Evolutionary conservation across 2,329 filamentous ascomycete species (phyloP), one percentile per base, ranked within the genome.

Genomic region (Trichoderma breve): DNA sequence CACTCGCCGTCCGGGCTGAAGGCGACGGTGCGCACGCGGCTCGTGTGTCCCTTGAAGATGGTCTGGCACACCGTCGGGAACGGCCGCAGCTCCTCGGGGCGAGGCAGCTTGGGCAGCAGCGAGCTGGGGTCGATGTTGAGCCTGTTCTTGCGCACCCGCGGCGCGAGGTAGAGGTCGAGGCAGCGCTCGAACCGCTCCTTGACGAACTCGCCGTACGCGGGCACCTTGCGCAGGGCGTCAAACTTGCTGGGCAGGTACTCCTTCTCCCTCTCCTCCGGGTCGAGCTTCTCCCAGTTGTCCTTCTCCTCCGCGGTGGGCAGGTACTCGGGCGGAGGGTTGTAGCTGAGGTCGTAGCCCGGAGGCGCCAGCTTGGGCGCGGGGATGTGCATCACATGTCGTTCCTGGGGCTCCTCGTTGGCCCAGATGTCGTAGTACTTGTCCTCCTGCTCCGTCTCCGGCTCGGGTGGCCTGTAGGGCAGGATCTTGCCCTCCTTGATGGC

Each of bases 121-220:
- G 94, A 97, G 81, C 93, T 92, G 3, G 96, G 96, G 77, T 99
- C 96, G 78, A 99, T 98, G 83, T 98, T 97, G 78, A 99, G 89
- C 81, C 95, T 93, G 84, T 95, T 98, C 81, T 97, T 92, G 73
- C 95, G 90, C 71, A 99, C 90, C 78, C 96, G 89, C 61, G 97
- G 96, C 18, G 97, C 96, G 73, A 99, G 88, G 81, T 99, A 99
- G 21, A 99, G 87, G 82, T 99, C 97, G 76, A 99, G 85, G 80
- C 94, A 98, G 75, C 97, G 88, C 81, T 99, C 95, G 77, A 99
- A 99, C 76, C 95, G 92, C 82, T 99, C 96, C 82, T 98, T 97
- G 80, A 99, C 90, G 76, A 98, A 94, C 70, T 87, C 88, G 65
- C 92, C 93, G 80, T 97, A 99, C 18, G 92, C 97, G 65, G 97